Evolutionary conservation across 116 monocot species (phyloP), one percentile per base, ranked within the genome.

Genomic region (Dioscorea cayenensis): DNA sequence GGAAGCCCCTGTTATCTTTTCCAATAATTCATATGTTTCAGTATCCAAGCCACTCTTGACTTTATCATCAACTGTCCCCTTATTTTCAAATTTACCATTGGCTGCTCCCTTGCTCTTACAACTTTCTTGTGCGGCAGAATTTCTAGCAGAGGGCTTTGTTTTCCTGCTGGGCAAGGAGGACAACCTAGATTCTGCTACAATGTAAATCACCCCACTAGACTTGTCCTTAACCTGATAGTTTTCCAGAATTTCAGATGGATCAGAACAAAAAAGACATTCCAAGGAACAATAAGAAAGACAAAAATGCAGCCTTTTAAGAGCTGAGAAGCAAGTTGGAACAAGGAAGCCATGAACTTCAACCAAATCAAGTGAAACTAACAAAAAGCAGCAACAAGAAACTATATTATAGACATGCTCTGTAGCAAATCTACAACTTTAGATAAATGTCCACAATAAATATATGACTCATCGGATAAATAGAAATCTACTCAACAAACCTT

Each of bases 101-200:
- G 68, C n/a, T 13, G 71, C 20, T 17, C 38, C 79, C 68, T 87
- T 88, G 36, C 28, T 64, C 71, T 85, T 83, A 65, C 83, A 66
- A 35, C 73, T 81, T 64, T 73, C 76, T 76, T 78, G 22, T 36
- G 66, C 66, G 38, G 77, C 37, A 14, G 28, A 78, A 82, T 71
- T 66, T 49, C 71, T 27, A 25, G 74, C 78, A 66, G 78, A 81
- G 63, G 59, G 29, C 81, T 90, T 87, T 5, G 83, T 18, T 77
- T 95, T 92, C 82, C 85, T 86, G 28, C 69, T 66, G 63, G 97
- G 91, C 28, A 99, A 72, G 49, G 91, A 81, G 8, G 91, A 88
- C 22, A 94, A 62, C 27, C 94, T 80, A 61, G 99, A 88, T 80
- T 93, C 94, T 11, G 91, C 88, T 71, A 99, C 89, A 66, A 99